Percentiles rank a stretch among this genome's conserved stretches.
phyloP scores from a whole-genome alignment of 495 filamentous ascomycete species.

The Talaromyces stipitatus region DNA sequence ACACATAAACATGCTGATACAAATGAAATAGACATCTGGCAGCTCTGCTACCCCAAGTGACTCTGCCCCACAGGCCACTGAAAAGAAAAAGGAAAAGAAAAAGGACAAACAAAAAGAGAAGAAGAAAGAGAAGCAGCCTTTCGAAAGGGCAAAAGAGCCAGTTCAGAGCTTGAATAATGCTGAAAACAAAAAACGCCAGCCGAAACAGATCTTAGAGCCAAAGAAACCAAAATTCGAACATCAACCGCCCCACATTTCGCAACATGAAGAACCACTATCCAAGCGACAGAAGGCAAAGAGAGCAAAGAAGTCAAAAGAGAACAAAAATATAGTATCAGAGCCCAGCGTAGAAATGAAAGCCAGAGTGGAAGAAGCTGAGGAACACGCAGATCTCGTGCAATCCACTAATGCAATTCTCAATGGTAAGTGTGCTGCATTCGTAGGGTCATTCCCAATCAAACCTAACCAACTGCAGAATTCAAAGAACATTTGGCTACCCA shows the following conservation, averaged over 20 bases:
- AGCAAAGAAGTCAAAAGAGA: not conserved
- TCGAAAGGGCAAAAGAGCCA: not conserved
- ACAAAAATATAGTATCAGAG: not conserved
- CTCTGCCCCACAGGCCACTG: not conserved
- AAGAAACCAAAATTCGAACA: not conserved
- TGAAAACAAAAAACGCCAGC: not conserved
- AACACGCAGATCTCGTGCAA: constrained; percentile 2
- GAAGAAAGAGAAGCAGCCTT: not conserved
- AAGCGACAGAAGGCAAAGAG: not conserved
- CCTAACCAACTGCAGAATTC: constrained; percentile 9
- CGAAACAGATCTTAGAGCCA: not conserved
- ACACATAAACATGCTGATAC: not conserved
- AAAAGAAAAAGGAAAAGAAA: not conserved
- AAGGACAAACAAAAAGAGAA: not conserved
- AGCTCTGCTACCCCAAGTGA: not conserved
- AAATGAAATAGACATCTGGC: not conserved
- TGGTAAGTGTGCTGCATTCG: not conserved
- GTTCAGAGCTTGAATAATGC: not conserved
- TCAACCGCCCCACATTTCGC: not conserved
- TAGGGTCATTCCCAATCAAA: not conserved
- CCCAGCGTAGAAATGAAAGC: not conserved
- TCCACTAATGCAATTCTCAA: constrained; percentile 3
- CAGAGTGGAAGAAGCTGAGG: not conserved
- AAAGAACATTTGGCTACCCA: constrained; percentile 11
- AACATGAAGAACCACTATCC: not conserved